These are phyloP conservation scores for Microbotryomycetes sp. DNA, from an alignment of 1,284 basidiomycete genomes.

Conservation along the genomic window DNA sequence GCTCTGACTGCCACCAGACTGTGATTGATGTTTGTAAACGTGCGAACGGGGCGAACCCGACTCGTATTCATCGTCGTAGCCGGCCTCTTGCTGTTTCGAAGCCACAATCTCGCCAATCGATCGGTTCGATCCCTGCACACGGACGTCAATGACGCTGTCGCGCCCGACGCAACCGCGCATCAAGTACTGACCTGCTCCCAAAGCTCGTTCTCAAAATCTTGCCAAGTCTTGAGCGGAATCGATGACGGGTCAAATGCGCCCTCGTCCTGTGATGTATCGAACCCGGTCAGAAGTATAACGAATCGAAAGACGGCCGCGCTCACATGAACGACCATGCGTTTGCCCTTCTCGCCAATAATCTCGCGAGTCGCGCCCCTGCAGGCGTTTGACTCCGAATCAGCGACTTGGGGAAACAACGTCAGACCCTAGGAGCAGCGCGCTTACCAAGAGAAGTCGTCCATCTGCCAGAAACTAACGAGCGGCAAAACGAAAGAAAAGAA, in stretches of 20 bases:
- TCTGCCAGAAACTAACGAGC: slow-evolving; percentile 95
- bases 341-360: slow-evolving; percentile 88
- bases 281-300: neutral
- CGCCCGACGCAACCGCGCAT: no score
- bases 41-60: slow-evolving; percentile 52
- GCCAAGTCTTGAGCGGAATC: slow-evolving; percentile 95
- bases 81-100: slow-evolving; percentile 38
- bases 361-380: slow-evolving; percentile 78
- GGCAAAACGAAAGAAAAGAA: slow-evolving; percentile 88
- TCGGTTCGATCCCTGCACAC: slow-evolving; percentile 24
- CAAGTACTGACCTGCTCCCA: slow-evolving; percentile 88
- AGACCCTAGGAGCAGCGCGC: no score
- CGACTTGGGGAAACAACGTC: no score
- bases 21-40: slow-evolving; percentile 5
- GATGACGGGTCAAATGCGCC: slow-evolving; percentile 88
- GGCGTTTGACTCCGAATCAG: neutral
- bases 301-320: slow-evolving; percentile 39
- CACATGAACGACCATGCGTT: slow-evolving; percentile 80
- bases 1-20: slow-evolving; percentile 5
- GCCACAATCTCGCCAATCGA: slow-evolving; percentile 30
- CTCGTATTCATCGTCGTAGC: slow-evolving; percentile 68
- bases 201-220: slow-evolving; percentile 88
- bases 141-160: slow-evolving; percentile 1
- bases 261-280: slow-evolving; percentile 53
- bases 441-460: slow-evolving; percentile 88